Conservation (phyloP, 1,284 basidiomycete genomes). For the Ustilago vetiveriae region DNA sequence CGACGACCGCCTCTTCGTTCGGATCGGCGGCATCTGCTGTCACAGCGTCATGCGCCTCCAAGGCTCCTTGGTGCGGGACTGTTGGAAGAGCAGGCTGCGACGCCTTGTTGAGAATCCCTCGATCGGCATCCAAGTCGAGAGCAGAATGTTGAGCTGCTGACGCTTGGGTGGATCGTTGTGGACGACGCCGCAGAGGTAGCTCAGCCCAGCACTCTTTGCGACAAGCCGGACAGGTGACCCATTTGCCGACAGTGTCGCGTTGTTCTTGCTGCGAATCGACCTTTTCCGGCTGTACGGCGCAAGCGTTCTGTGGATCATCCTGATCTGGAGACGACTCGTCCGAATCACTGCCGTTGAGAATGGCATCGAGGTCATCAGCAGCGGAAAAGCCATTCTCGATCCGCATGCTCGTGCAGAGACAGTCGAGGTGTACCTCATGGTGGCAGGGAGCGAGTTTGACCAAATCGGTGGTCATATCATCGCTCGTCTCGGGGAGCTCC, state of each 20-base stretch:
- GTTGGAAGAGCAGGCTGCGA: not conserved
- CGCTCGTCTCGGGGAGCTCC: conserved; percentile 29
- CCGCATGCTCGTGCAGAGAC: conserved; percentile 57
- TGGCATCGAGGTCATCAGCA: conserved; percentile 10
- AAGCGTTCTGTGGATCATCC: not conserved
- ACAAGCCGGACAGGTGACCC: conserved; percentile 61
- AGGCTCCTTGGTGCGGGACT: not conserved
- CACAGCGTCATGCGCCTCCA: not conserved
- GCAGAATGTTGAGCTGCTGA: not conserved
- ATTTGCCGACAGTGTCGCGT: conserved; percentile 53
- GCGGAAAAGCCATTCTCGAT: conserved; percentile 35
- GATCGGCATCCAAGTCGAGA: not conserved
- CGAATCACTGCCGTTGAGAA: not conserved
- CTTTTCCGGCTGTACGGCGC: conserved; percentile 3
- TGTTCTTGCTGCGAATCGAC: conserved; percentile 16
- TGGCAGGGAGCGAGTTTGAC: conserved; percentile 56
- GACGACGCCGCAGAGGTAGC: conserved; percentile 46
- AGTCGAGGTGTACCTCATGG: conserved; percentile 62
- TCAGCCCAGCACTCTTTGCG: conserved; percentile 61
- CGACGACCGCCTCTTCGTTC: conserved; percentile 16
- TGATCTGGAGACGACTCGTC: not conserved
- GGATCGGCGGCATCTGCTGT: not conserved
- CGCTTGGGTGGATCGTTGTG: conserved; percentile 10
- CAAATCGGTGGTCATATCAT: conserved; percentile 37
- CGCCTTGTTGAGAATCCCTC: not conserved